A percentile compares a stretch with the other conserved stretches of the same genome.
Evolutionary conservation across 2,329 filamentous ascomycete genomes (phyloP).

Genomic region (Alternaria consortialis): DNA sequence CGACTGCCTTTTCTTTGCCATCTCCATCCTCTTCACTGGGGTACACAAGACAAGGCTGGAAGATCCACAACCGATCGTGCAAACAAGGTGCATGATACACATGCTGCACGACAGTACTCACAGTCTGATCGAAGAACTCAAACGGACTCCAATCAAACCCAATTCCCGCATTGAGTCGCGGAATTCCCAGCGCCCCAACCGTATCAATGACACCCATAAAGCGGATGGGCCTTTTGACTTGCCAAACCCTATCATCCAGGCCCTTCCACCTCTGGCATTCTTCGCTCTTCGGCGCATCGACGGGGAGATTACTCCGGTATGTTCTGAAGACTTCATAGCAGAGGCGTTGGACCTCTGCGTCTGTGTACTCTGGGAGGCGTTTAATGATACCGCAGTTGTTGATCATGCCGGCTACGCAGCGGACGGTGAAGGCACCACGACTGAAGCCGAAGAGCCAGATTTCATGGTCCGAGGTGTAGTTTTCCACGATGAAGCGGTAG

Average conservation of each 20-base stretch:
- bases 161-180: constrained; percentile 46
- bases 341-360: constrained; percentile 31
- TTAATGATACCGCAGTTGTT: constrained; percentile 54
- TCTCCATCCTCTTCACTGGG: constrained; percentile 11
- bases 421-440: constrained; percentile 56
- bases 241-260: constrained; percentile 35
- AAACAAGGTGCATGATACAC: constrained; percentile 46
- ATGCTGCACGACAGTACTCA: constrained; percentile 44
- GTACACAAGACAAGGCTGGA: constrained; percentile 34
- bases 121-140: constrained; percentile 49
- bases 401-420: constrained; percentile 56
- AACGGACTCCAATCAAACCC: constrained; percentile 49
- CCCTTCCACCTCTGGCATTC: constrained; percentile 31
- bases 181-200: constrained; percentile 47
- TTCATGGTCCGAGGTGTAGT: constrained; percentile 49
- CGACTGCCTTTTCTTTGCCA: constrained; percentile 16
- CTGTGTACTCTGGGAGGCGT: constrained; percentile 10
- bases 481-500: constrained; percentile 49
- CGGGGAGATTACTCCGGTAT: constrained; percentile 39
- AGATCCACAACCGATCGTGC: constrained; percentile 48
- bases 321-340: constrained; percentile 47
- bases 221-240: constrained; percentile 41
- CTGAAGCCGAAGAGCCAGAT: constrained; percentile 59
- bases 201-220: constrained; percentile 49
- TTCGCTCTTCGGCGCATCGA: constrained; percentile 39